Conservation (phyloP, 495 filamentous ascomycete species). For the Endocarpon pusillum region DNA sequence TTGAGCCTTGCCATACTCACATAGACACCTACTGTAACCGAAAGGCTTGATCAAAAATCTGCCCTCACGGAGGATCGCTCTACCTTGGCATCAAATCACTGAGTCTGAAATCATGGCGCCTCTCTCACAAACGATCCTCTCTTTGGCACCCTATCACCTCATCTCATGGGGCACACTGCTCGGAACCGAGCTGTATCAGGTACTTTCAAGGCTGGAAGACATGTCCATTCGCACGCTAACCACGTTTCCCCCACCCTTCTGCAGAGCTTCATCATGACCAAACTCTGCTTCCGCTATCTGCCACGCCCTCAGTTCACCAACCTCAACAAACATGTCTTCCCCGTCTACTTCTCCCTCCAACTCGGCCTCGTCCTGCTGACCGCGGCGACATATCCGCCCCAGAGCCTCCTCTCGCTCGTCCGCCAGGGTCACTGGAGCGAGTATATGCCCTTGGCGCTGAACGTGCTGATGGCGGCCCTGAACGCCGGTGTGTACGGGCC, state of each 20-base stretch:
- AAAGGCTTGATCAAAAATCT: too few species aligned
- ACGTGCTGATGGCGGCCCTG: constrained; percentile 26
- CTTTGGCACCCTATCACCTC: constrained; percentile 29
- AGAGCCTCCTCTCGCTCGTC: constrained; percentile 23
- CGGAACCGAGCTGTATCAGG: constrained; percentile 33
- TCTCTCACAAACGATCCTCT: too few species aligned
- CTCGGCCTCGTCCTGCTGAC: constrained; percentile 25
- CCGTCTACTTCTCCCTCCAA: constrained; percentile 33
- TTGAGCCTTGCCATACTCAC: too few species aligned
- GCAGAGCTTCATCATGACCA: constrained; percentile 35
- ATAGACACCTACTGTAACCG: too few species aligned
- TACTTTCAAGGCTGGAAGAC: constrained; percentile 4
- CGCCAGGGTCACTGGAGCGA: too few species aligned
- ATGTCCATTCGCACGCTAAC: neutral
- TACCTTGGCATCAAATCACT: too few species aligned
- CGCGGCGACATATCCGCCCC: constrained; percentile 27
- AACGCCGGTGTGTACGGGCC: constrained; percentile 33
- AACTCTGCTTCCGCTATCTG: constrained; percentile 27
- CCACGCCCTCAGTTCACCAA: constrained; percentile 30
- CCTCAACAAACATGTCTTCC: constrained; percentile 36
- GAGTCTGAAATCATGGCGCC: too few species aligned
- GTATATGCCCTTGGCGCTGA: too few species aligned
- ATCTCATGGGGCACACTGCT: constrained; percentile 35
- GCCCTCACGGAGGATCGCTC: too few species aligned
- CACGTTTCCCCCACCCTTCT: neutral